A percentile compares a stretch with the other conserved stretches of the same genome.
Conservation (phyloP, 164 flowering plant species). For the Liriodendron chinense region DNA sequence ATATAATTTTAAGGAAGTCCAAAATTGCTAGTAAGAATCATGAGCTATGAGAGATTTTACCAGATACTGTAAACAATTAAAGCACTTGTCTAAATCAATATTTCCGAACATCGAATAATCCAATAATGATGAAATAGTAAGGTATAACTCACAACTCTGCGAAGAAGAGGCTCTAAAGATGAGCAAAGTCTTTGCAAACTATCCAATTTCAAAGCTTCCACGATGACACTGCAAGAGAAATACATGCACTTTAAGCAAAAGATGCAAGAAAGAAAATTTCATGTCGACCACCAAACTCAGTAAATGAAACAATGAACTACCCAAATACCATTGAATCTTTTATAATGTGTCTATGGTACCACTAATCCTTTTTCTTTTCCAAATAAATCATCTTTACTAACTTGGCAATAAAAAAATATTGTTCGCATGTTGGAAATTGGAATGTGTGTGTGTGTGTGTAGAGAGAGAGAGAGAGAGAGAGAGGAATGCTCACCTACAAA, state of each 20-base stretch:
- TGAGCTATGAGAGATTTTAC: not conserved
- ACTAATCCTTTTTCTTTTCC: no score
- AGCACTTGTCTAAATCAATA: not conserved
- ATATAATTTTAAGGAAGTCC: not conserved
- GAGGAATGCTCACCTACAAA: no score
- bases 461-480: no score
- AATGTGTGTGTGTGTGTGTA: no score
- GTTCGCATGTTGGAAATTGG: no score
- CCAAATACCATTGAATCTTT: not conserved
- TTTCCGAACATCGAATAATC: not conserved
- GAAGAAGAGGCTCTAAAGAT: constrained; percentile 56
- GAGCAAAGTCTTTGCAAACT: constrained; percentile 57
- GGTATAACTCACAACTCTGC: constrained; percentile 48
- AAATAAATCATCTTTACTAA: no score
- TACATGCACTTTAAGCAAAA: not conserved
- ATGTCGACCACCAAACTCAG: not conserved
- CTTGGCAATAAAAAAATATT: no score
- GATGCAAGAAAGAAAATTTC: not conserved
- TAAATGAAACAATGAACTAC: not conserved
- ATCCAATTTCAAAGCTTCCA: constrained; percentile 60
- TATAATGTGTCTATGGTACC: not conserved
- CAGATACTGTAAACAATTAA: not conserved
- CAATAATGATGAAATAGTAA: not conserved
- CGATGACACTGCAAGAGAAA: constrained; percentile 40
- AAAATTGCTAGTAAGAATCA: not conserved